phyloP scores from a whole-genome alignment of 495 filamentous ascomycete species.

The Penicillium verhagenii region DNA sequence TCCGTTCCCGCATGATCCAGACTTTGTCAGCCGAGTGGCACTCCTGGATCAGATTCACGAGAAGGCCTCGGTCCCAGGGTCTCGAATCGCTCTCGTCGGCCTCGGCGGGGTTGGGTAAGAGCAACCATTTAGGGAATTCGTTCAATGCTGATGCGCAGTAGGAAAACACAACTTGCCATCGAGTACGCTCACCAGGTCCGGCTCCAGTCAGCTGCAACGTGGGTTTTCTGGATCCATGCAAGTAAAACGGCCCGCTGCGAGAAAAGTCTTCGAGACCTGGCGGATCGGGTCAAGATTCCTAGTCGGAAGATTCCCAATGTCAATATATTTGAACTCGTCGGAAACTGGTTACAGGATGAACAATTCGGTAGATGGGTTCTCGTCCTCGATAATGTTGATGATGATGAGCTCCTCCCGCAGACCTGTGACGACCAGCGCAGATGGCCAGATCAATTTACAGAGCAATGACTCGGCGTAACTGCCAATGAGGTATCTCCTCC shows the following conservation, averaged over 20 bases:
- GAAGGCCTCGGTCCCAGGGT: constrained; percentile 20
- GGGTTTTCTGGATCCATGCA: constrained; percentile 53
- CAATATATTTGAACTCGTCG: constrained; percentile 40
- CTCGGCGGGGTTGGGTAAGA: not conserved
- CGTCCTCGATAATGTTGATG: constrained; percentile 7
- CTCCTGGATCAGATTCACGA: constrained; percentile 22
- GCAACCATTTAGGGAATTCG: not conserved
- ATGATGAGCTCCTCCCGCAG: constrained; percentile 17
- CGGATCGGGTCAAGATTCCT: constrained; percentile 33
- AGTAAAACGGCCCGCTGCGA: constrained; percentile 38
- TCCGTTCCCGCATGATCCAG: constrained; percentile 29
- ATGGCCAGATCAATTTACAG: not conserved
- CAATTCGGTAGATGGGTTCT: constrained; percentile 2
- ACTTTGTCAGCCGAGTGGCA: constrained; percentile 28
- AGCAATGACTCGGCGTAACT: not conserved
- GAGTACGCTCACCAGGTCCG: constrained; percentile 31
- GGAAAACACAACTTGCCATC: too few species aligned
- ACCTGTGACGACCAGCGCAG: not conserved
- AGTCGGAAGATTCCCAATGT: constrained; percentile 33
- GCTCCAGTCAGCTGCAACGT: constrained; percentile 35
- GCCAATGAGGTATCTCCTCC: not conserved
- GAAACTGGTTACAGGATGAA: constrained; percentile 29
- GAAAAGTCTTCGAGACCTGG: constrained; percentile 38
- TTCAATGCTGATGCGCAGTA: not conserved
- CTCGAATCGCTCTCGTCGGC: too few species aligned